phyloP scores from a whole-genome alignment of 2,329 filamentous ascomycete species.

The Colletotrichum falcatum region DNA sequence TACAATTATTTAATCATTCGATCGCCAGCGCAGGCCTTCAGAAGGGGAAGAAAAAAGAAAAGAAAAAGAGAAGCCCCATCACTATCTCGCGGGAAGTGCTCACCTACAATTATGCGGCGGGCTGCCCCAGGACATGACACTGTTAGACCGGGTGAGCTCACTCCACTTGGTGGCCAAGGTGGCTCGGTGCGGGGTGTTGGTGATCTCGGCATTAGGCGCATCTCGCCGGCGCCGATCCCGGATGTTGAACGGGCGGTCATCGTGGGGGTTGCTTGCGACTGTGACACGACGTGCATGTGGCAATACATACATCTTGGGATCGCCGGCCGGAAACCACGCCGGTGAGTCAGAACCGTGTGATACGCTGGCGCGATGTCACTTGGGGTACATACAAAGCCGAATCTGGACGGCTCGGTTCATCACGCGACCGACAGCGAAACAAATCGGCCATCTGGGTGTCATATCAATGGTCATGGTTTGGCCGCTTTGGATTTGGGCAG shows the following conservation, averaged over 20 bases:
- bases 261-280: slow-evolving; percentile 10
- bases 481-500: not conserved
- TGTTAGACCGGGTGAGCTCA: not conserved
- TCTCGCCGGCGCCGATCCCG: slow-evolving; percentile 8
- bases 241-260: slow-evolving; percentile 10
- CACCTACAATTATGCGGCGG: not conserved
- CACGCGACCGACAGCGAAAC: not conserved
- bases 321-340: not conserved
- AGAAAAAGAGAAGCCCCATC: too few relatives aligned
- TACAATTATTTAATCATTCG: not conserved
- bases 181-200: slow-evolving; percentile 10
- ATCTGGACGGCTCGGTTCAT: not conserved
- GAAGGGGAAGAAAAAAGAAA: too few relatives aligned
- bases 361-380: not conserved
- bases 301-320: not conserved
- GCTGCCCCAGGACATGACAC: too few relatives aligned
- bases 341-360: slow-evolving; percentile 7
- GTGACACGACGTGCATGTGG: slow-evolving; percentile 19
- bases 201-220: slow-evolving; percentile 5
- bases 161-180: not conserved
- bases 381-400: not conserved
- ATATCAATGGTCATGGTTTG: not conserved
- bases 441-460: not conserved
- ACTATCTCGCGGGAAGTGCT: not conserved
- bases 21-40: too few relatives aligned